Percentiles rank a stretch among this genome's conserved stretches.
phyloP scores from a whole-genome alignment of 2,329 filamentous ascomycete species.

The Ophioceras dolichostomum region DNA sequence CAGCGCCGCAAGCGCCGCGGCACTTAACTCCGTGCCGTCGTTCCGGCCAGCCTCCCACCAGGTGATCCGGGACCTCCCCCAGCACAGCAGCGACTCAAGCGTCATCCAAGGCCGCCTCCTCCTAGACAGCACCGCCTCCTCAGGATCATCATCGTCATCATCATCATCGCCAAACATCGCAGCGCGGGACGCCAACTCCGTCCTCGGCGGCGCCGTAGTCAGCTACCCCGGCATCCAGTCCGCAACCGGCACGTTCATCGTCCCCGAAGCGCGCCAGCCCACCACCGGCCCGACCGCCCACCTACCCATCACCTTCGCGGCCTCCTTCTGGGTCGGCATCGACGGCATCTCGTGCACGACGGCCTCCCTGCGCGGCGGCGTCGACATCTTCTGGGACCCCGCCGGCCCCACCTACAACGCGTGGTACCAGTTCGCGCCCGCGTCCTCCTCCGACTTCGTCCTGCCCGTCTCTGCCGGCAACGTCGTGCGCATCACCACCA shows the following conservation, averaged over 20 bases:
- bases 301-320: neutral
- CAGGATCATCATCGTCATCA: no score
- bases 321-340: conserved; percentile 3
- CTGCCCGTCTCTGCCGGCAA: conserved; percentile 1
- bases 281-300: neutral
- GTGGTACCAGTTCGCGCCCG: conserved; percentile 2
- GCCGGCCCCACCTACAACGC: conserved; percentile 1
- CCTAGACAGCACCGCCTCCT: neutral
- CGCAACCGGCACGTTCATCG: neutral
- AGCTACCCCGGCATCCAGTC: neutral
- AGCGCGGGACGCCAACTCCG: no score
- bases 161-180: no score
- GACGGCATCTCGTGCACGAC: neutral
- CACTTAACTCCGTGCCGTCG: no score
- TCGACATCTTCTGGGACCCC: conserved; percentile 3
- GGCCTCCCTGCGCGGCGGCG: conserved; percentile 1
- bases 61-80: no score
- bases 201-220: neutral
- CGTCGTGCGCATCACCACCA: neutral
- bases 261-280: conserved; percentile 1
- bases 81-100: no score
- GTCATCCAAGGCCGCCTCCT: neutral
- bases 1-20: no score
- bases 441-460: neutral
- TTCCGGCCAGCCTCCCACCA: no score